phyloP scores from a whole-genome alignment of 495 filamentous ascomycete species.

The Talaromyces adpressus region DNA sequence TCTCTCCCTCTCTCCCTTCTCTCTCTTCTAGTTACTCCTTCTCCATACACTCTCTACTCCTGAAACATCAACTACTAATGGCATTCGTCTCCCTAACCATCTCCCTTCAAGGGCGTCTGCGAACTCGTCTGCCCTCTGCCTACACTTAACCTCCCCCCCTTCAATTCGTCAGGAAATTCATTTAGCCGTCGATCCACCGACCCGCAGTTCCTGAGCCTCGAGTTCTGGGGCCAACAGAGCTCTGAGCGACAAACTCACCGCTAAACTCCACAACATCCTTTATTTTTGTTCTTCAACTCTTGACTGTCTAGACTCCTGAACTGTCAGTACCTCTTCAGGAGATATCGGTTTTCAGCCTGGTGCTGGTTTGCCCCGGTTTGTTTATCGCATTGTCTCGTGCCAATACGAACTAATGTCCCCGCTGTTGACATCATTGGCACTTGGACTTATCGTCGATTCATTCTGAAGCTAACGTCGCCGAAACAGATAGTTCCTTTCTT shows the following conservation, averaged over 20 bases:
- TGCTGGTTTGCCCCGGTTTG: neutral
- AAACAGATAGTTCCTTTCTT: neutral
- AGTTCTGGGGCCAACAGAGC: neutral
- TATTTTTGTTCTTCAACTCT: neutral
- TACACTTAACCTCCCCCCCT: neutral
- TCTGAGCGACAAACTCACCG: constrained; percentile 4
- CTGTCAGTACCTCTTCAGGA: neutral
- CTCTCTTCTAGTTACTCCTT: no score
- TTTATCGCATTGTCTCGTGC: neutral
- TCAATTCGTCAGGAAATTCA: neutral
- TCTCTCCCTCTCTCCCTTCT: neutral
- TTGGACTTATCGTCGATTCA: neutral
- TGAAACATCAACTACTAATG: neutral
- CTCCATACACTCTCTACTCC: no score
- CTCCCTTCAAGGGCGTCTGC: neutral
- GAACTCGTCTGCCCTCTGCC: neutral
- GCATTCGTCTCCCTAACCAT: neutral
- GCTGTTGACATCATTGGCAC: neutral
- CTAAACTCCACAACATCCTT: neutral
- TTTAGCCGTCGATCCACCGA: neutral
- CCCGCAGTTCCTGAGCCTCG: neutral
- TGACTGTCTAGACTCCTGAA: neutral
- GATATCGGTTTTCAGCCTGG: neutral
- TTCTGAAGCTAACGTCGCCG: neutral
- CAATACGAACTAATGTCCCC: neutral